Evolutionary conservation across 1,284 basidiomycete species (phyloP).

Genomic region (Heterobasidion occidentale): DNA sequence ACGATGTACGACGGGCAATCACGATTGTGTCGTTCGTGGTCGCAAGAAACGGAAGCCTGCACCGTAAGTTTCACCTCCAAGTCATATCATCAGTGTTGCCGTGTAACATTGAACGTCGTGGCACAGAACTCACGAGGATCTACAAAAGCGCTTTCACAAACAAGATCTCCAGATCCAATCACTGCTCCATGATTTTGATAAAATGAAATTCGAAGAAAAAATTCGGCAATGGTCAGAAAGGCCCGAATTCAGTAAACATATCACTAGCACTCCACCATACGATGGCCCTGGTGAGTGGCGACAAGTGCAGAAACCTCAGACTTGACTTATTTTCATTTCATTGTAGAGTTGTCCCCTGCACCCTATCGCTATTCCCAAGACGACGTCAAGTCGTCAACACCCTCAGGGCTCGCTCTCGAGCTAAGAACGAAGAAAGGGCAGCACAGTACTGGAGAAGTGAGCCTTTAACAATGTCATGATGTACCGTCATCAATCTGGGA

Average conservation of each 20-base stretch:
- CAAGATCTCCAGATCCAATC: constrained; percentile 42
- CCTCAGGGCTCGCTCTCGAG: neutral
- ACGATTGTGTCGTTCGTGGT: constrained; percentile 40
- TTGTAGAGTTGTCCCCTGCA: neutral
- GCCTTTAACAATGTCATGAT: neutral
- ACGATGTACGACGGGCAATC: constrained; percentile 35
- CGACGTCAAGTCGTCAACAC: neutral
- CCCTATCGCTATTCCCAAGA: neutral
- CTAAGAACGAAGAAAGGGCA: neutral
- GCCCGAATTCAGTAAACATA: constrained; percentile 9
- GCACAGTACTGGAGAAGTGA: neutral
- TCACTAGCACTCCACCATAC: neutral
- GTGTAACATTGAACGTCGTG: neutral
- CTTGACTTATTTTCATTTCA: neutral
- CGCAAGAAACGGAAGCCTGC: constrained; percentile 52
- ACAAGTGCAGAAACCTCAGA: neutral
- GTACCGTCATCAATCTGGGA: neutral
- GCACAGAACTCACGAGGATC: constrained; percentile 48
- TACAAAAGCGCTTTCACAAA: constrained; percentile 36
- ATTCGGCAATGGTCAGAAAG: constrained; percentile 33
- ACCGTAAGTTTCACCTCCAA: constrained; percentile 28
- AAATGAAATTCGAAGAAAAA: constrained; percentile 31
- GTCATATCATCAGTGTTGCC: neutral
- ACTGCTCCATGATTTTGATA: constrained; percentile 39
- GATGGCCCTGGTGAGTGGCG: neutral